phyloP scores from a whole-genome alignment of 139 green algal species.

The Volvox africanus region DNA sequence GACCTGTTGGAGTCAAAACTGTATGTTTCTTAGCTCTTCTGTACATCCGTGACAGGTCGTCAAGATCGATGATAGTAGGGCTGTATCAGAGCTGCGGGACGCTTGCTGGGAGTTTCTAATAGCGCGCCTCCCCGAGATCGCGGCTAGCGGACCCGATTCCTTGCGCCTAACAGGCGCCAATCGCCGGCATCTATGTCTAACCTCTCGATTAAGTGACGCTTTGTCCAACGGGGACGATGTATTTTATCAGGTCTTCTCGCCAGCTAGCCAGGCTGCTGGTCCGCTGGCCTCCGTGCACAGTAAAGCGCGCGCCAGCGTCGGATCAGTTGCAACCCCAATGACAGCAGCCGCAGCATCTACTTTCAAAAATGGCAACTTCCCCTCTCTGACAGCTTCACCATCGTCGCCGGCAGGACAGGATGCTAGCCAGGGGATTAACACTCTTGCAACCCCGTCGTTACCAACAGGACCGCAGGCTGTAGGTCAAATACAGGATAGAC shows the following conservation, averaged over 20 bases:
- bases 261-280: neutral
- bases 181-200: neutral
- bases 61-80: neutral
- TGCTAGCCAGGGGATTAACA: too few species aligned
- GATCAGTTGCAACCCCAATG: too few species aligned
- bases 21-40: neutral
- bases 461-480: too few species aligned
- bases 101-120: neutral
- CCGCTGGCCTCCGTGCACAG: neutral
- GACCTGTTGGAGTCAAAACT: neutral
- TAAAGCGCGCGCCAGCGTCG: neutral
- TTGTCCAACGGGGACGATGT: slow-evolving; percentile 8
- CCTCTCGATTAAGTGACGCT: neutral
- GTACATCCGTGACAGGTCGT: neutral
- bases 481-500: too few species aligned
- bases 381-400: too few species aligned
- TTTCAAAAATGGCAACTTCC: too few species aligned
- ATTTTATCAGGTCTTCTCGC: neutral
- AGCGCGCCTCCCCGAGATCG: neutral
- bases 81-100: neutral
- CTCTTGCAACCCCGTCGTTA: too few species aligned
- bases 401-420: too few species aligned
- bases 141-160: neutral
- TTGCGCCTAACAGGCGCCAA: neutral
- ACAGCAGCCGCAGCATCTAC: too few species aligned